These are phyloP conservation scores for Tetrahymena elliotti DNA, from an alignment of 73 alveolate genomes.

Conservation along the genomic window DNA sequence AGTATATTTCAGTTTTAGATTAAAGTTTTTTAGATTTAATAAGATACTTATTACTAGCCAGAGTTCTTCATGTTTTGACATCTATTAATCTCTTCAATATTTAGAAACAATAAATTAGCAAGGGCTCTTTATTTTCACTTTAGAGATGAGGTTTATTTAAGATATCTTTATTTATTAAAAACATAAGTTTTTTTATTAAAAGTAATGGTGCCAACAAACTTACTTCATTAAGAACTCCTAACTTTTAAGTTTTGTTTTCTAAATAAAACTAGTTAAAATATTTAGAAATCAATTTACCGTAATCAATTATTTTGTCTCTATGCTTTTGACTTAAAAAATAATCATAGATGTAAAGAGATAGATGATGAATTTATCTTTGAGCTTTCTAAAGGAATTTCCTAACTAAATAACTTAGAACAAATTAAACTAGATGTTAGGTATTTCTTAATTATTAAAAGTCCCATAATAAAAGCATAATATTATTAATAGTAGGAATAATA, in stretches of 20 bases:
- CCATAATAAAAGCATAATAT: too few species aligned
- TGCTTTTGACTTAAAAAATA: background rate
- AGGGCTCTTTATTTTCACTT: background rate
- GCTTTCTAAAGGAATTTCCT: background rate
- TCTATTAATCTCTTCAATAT: background rate
- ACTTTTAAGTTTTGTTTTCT: background rate
- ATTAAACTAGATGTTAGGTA: background rate
- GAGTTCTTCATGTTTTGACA: background rate
- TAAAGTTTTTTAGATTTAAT: too few species aligned
- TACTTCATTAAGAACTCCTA: background rate
- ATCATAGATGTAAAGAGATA: background rate
- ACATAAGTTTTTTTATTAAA: background rate
- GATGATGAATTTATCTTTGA: background rate
- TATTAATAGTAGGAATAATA: background rate
- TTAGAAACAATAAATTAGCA: background rate
- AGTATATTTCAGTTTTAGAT: background rate
- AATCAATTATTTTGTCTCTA: background rate
- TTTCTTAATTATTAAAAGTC: background rate
- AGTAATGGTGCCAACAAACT: background rate
- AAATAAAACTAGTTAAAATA: background rate
- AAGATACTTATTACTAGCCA: background rate
- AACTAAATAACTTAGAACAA: background rate
- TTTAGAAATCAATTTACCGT: background rate
- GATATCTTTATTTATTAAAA: background rate
- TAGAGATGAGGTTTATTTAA: background rate